phyloP scores from a whole-genome alignment of 208 protist species.

The Trypanosoma brucei region DNA sequence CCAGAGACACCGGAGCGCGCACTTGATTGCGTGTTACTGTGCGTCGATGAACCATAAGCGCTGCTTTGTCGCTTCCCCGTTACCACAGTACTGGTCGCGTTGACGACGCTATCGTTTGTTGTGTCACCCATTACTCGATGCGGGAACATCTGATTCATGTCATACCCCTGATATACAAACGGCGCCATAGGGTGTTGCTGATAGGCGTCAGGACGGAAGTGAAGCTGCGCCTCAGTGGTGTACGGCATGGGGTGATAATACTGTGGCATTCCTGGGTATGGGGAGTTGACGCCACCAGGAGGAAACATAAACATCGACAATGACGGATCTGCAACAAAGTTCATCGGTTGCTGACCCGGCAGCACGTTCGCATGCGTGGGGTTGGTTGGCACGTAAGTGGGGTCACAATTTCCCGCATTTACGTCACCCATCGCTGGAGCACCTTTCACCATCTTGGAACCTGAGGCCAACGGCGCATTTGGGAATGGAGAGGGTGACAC shows the following conservation, averaged over 20 bases:
- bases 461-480: background rate
- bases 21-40: background rate
- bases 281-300: background rate
- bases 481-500: background rate
- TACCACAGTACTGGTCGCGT: background rate
- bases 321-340: background rate
- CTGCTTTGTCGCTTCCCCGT: background rate
- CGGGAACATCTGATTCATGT: constrained; percentile 17
- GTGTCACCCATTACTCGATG: constrained; percentile 11
- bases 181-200: constrained; percentile 15
- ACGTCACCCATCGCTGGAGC: background rate
- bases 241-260: constrained; percentile 18
- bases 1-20: background rate
- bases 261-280: constrained; percentile 7
- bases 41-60: background rate
- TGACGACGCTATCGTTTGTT: constrained; percentile 7
- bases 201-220: constrained; percentile 14
- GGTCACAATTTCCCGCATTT: background rate
- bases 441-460: background rate
- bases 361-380: background rate
- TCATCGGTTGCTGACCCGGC: background rate
- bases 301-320: constrained; percentile 11
- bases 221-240: constrained; percentile 3
- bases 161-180: constrained; percentile 16
- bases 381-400: background rate